Evolutionary conservation across 805 yeast species (phyloP), one percentile per base, ranked within the genome.

Genomic region (Metschnikowia cerradonensis): DNA sequence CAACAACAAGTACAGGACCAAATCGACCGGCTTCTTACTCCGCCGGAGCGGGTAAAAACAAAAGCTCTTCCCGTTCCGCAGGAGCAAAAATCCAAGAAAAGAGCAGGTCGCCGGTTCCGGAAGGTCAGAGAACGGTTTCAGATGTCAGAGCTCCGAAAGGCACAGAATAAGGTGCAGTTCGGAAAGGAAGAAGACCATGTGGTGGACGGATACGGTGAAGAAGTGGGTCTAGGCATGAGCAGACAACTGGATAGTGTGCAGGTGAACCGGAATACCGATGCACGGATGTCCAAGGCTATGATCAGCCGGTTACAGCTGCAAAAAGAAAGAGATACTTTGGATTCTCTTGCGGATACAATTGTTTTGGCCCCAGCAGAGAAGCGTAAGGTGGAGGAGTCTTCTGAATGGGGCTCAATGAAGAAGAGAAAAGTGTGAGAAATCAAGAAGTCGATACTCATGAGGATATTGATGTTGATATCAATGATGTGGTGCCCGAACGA

Each of bases 101-200:
- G 99, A 59, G 97, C 95, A 1, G 99, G 99, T 0, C 73, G 83
- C 56, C 71, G 92, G 50, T 77, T 86, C 58, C 75, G 96, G 46
- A 90, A 90, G 66, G 78, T 82, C 71, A 90, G 88, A 65, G 88
- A 90, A 62, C 83, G 88, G 61, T 84, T 86, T 67, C 84, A 84
- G 60, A 78, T 87, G 77, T 85, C 96, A 0, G 96, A 90, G 49
- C 64, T 88, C 41, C 83, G 90, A 34, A 85, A 82, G 56, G 86
- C 96, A 2, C 96, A 89, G 60, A 90, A 92, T 64, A 80, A 87
- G 61, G 78, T 91, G 81, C 86, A 77, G 39, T 91, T 92, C 69
- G 97, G 96, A 6, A 78, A 83, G 58, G 74, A 77, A 54, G 96
- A 89, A 62, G 81, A 76, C 19, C 77, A 84, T 1, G 70, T 76